Base-by-base conservation (phyloP, 192 early-diverging fungal genomes). In the Entomortierella parvispora region DNA sequence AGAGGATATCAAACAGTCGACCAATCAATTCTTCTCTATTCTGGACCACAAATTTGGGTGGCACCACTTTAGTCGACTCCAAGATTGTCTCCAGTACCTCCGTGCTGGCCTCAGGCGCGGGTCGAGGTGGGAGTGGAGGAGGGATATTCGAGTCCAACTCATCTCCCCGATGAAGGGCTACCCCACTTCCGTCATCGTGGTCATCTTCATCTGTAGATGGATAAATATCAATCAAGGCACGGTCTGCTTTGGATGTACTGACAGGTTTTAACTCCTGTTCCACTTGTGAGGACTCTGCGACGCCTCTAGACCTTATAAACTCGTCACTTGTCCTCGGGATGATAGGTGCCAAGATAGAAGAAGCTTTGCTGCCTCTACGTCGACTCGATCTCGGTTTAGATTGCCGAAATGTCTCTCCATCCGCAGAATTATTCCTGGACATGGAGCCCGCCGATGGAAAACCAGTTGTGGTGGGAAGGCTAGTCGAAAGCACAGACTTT, bases 41-140 rank as follows among this genome's bases (percentile, higher is more conserved):
- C 23, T 81, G 61, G 26, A 64, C 68, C 14, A 44, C 31, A 12
- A 65, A 61, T 12, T 31, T 52, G 3, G 47, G 22, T 23, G 62
- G 71, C 1, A 34, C 64, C 8, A 50, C 14, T n/a, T 44, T 48
- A 18, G n/a, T n/a, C n/a, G 47, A 62, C 2, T 69, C 58, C 23
- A 61, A 60, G 10, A 62, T 52, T 15, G 69, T 49, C 20, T 40
- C 47, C 18, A 23, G 32, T 29, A 78, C 51, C 37, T 71, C 65
- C 48, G 60, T 34, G 46, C 22, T 5, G 1, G 32, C 53, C 2
- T 55, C 32, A 14, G 26, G 11, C 15, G 12, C 2, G 11, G 28
- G 43, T 5, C 71, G 64, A 56, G 71, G 71, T 17, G 71, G 71
- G 20, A 76, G 48, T 7, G 64, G 65, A 6, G 71, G 71, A 15